Evolutionary conservation across 495 filamentous ascomycete genomes (phyloP), one percentile per base, ranked within the genome.

Genomic region (Neurospora discreta): DNA sequence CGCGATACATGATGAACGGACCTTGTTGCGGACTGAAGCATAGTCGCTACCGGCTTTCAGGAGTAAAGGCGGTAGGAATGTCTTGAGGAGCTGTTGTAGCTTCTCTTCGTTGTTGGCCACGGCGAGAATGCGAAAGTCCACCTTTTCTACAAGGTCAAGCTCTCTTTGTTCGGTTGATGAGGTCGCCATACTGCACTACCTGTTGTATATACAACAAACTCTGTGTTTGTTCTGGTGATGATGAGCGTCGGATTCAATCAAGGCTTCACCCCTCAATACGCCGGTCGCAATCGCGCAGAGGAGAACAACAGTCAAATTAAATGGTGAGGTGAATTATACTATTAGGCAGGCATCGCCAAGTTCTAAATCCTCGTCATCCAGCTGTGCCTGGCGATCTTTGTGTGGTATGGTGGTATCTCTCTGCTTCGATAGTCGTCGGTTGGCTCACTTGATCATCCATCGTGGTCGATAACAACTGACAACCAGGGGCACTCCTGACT

Each of bases 51-150:
- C 88, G 23, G 96, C 87, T 77, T 97, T 98, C 70, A 97, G 84
- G 26, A 99, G 83, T 41, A 98, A 77, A 1, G 95, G 90, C 3
- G 91, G 81, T n/a, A 98, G 82, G 74, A 94, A 97, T 13, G 86
- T 89, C 72, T 90, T 88, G 36, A 99, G 85, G 7, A 94, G 84
- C 36, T 88, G 79, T 76, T 93, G 88, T 6, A 99, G 86, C 80
- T 93, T 95, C 71, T 85, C 83, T 74, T 96, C 94, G n/a, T 92
- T 87, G 72, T 93, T 90, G 11, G 85, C 81, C 18, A 92, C 89
- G 69, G 92, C 85, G n/a, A 95, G 92, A 71, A 99, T 93, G 60
- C 90, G 88, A 77, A 97, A 90, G 79, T 97, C 93, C 68, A 98
- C 92, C 77, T 96, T 97, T 75, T 92, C 92, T 73, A 97, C 86